Percentiles rank a stretch among this genome's conserved stretches.
Evolutionary conservation across 2,329 filamentous ascomycete genomes (phyloP).

Genomic region (Colletotrichum lindemuthianum): DNA sequence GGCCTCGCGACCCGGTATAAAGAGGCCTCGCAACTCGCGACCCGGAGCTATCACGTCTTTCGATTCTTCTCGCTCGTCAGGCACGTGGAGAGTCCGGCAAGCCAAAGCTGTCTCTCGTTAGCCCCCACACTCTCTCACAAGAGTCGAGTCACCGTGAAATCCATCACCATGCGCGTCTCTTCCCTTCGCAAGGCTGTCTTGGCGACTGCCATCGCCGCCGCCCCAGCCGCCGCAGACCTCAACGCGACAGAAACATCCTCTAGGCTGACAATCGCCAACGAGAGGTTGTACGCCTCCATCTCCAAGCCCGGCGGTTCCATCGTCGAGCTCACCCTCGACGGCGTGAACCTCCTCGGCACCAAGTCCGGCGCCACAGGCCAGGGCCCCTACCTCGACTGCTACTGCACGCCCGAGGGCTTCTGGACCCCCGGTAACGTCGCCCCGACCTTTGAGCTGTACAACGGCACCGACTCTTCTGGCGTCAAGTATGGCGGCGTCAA

Average conservation of each 20-base stretch:
- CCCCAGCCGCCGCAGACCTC: conserved; percentile 40
- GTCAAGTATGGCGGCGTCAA: conserved; percentile 63
- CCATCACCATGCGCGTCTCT: conserved; percentile 18
- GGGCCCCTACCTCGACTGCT: conserved; percentile 68
- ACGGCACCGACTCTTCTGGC: conserved; percentile 59
- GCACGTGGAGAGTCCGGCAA: conserved; percentile 16
- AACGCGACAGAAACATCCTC: conserved; percentile 48
- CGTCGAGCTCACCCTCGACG: conserved; percentile 46
- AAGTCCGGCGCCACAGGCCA: conserved; percentile 55
- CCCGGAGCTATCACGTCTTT: neutral
- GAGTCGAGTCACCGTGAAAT: neutral
- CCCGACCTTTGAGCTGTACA: conserved; percentile 60
- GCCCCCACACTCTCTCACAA: neutral
- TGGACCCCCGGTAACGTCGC: conserved; percentile 63
- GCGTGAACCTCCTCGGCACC: conserved; percentile 58
- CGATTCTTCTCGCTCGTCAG: conserved; percentile 2
- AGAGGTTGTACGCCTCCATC: conserved; percentile 50
- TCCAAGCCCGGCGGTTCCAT: conserved; percentile 50
- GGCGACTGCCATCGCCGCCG: conserved; percentile 8
- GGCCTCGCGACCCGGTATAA: neutral
- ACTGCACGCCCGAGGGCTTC: conserved; percentile 65
- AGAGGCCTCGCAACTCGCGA: neutral
- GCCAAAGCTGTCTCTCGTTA: conserved; percentile 4
- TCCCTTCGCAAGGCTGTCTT: conserved; percentile 17
- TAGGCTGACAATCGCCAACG: conserved; percentile 49